A percentile compares a stretch with the other conserved stretches of the same genome.
Conservation (phyloP, 2,329 filamentous ascomycete species). For the Fusarium graminum region DNA sequence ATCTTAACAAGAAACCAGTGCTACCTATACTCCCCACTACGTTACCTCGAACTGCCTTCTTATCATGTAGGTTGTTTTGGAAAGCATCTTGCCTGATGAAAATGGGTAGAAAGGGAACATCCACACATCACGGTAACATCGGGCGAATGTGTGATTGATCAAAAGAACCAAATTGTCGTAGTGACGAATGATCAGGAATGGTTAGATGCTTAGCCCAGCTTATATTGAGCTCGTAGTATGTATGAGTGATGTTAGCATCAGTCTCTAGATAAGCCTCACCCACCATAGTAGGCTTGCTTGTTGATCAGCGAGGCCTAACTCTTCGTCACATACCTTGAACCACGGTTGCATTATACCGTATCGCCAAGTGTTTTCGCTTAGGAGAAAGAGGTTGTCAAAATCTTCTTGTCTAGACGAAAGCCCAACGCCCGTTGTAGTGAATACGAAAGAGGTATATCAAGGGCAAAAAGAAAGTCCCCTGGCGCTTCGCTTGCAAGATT, state of each 20-base stretch:
- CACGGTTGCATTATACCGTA: slow-evolving; percentile 1
- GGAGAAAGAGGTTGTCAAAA: neutral
- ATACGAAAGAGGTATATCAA: slow-evolving; percentile 23
- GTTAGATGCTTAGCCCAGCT: neutral
- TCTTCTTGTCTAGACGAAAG: slow-evolving; percentile 4
- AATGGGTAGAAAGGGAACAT: neutral
- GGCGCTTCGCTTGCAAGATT: slow-evolving; percentile 41
- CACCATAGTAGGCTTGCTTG: neutral
- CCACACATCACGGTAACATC: neutral
- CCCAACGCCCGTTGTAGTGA: slow-evolving; percentile 13
- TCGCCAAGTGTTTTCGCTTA: slow-evolving; percentile 20
- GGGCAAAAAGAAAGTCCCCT: slow-evolving; percentile 27
- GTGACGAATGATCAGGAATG: neutral
- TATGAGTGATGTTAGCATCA: neutral
- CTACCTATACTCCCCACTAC: neutral
- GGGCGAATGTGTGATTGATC: neutral
- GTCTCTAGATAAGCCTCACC: neutral
- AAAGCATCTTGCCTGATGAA: neutral
- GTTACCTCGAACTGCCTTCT: neutral
- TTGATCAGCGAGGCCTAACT: neutral
- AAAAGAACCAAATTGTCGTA: neutral
- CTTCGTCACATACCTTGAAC: slow-evolving; percentile 2
- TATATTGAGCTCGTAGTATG: neutral
- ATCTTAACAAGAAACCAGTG: neutral
- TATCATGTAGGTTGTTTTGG: neutral